phyloP scores from a whole-genome alignment of 1,139 yeast species.

The Zygoascus meyerae region DNA sequence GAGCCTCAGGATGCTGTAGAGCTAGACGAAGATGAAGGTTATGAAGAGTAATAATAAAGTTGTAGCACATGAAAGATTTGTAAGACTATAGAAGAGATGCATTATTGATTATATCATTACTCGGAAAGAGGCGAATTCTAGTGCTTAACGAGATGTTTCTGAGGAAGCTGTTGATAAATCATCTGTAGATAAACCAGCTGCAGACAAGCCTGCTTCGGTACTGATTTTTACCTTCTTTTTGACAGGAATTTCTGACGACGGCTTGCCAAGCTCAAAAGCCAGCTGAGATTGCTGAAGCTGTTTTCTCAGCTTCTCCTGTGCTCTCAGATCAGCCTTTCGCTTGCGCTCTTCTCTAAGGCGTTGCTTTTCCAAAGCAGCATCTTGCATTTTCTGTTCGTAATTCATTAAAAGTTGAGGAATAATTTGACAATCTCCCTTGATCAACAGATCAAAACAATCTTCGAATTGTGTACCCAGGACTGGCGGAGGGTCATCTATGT shows the following conservation, averaged over 20 bases:
- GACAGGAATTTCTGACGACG: neutral
- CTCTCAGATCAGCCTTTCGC: slow-evolving; percentile 13
- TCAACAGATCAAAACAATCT: slow-evolving; percentile 48
- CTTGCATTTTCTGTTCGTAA: slow-evolving; percentile 27
- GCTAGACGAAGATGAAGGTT: slow-evolving; percentile 37
- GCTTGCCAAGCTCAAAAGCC: slow-evolving; percentile 13
- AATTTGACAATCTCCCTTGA: slow-evolving; percentile 56
- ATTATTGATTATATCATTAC: too few relatives aligned
- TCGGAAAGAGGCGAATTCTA: too few relatives aligned
- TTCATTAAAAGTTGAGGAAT: slow-evolving; percentile 36
- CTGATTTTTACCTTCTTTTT: neutral
- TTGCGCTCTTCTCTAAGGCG: slow-evolving; percentile 14
- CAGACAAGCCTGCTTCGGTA: neutral
- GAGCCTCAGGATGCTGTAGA: slow-evolving; percentile 82
- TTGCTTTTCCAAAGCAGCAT: slow-evolving; percentile 13
- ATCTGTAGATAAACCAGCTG: too few relatives aligned
- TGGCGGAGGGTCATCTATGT: slow-evolving; percentile 46
- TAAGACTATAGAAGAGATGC: neutral
- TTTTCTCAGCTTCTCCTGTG: slow-evolving; percentile 10
- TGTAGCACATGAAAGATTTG: neutral
- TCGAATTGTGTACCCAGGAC: slow-evolving; percentile 44
- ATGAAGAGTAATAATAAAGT: neutral
- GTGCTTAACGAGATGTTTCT: too few relatives aligned
- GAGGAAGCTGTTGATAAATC: too few relatives aligned
- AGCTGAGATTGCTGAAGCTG: slow-evolving; percentile 10